These are phyloP conservation scores for Rubus parviflorus DNA, from an alignment of 306 rosid species.

Conservation along the genomic window DNA sequence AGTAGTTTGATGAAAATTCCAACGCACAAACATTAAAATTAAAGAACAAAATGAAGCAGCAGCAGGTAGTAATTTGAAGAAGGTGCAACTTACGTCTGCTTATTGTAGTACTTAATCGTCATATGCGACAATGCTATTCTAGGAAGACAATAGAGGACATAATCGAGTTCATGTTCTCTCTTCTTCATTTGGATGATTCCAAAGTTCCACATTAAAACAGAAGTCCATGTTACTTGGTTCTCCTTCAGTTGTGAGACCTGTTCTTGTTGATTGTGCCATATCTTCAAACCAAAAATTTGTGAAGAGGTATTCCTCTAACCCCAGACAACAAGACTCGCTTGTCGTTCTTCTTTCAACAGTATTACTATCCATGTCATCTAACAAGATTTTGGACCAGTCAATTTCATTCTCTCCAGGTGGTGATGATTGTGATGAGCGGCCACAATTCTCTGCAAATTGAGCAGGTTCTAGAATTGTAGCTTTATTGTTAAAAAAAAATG, in stretches of 20 bases:
- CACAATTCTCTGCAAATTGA: background rate
- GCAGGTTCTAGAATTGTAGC: background rate
- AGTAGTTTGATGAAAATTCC: too few relatives aligned
- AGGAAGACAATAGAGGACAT: too few relatives aligned
- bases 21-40: too few relatives aligned
- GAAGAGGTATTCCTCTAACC: background rate
- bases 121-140: too few relatives aligned
- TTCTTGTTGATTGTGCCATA: background rate
- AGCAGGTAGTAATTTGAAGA: too few relatives aligned
- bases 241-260: background rate
- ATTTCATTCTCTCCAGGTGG: background rate
- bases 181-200: background rate
- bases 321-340: background rate
- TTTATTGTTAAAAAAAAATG: background rate
- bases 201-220: background rate
- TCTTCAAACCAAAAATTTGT: background rate
- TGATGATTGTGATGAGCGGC: background rate
- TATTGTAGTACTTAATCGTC: too few relatives aligned
- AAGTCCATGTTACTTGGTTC: background rate
- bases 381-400: conserved; percentile 7
- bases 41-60: too few relatives aligned
- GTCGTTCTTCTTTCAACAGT: background rate
- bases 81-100: too few relatives aligned
- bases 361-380: background rate
- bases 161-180: background rate